Percentiles rank a stretch among this genome's conserved stretches.
Evolutionary conservation across 192 early-diverging fungal species (phyloP).

Genomic region (Backusella macrospora): DNA sequence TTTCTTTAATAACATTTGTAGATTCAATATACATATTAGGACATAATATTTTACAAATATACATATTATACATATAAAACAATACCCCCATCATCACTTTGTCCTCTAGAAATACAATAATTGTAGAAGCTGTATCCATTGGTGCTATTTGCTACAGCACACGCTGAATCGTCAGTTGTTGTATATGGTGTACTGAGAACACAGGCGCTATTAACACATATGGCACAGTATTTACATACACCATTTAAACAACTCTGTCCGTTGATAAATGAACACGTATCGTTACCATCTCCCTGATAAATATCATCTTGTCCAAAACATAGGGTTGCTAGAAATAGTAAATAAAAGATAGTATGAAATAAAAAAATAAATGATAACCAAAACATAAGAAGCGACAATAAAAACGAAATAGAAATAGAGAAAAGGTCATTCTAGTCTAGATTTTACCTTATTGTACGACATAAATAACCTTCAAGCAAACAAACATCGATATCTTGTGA

Average conservation of each 20-base stretch:
- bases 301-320: neutral
- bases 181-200: conserved; percentile 14
- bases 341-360: neutral
- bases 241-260: conserved; percentile 16
- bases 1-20: neutral
- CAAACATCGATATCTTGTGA: conserved; percentile 5
- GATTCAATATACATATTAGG: neutral
- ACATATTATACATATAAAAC: neutral
- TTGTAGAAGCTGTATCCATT: conserved; percentile 22
- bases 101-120: conserved; percentile 27
- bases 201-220: conserved; percentile 28
- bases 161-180: neutral
- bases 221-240: conserved; percentile 32
- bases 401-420: neutral
- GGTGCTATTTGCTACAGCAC: conserved; percentile 3
- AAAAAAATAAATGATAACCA: neutral
- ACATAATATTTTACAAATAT: neutral
- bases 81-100: conserved; percentile 20
- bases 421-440: neutral
- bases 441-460: neutral
- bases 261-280: conserved; percentile 20
- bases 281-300: neutral
- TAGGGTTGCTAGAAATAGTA: neutral
- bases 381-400: neutral
- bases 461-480: neutral